Conservation (phyloP, 202 grass and related monocot genomes). For the Musa balbisiana region DNA sequence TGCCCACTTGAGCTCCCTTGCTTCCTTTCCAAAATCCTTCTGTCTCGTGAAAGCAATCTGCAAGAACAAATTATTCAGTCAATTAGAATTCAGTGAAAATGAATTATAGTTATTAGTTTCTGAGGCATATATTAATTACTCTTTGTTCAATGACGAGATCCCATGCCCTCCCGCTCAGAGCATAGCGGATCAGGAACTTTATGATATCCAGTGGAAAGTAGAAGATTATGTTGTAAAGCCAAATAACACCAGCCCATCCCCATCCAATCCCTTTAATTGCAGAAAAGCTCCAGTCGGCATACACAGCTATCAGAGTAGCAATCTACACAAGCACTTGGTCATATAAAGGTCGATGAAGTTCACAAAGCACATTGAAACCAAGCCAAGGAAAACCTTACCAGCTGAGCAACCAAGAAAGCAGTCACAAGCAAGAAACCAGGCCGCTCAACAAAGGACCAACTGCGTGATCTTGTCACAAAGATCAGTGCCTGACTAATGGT, state of each 20-base stretch:
- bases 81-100: background rate
- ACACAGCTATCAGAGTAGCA: constrained; percentile 72
- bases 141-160: constrained; percentile 79
- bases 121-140: constrained; percentile 30
- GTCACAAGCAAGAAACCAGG: constrained; percentile 64
- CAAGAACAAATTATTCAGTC: constrained; percentile 6
- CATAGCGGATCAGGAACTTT: constrained; percentile 72
- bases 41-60: constrained; percentile 78
- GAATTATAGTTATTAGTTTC: background rate
- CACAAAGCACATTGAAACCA: background rate
- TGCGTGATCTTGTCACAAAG: constrained; percentile 80
- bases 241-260: constrained; percentile 87
- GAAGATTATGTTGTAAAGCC: constrained; percentile 77
- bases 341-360: background rate
- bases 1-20: constrained; percentile 76
- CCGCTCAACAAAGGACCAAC: constrained; percentile 88
- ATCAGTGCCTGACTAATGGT: constrained; percentile 86
- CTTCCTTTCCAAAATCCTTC: constrained; percentile 75
- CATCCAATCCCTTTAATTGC: constrained; percentile 84
- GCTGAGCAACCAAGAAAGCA: constrained; percentile 80
- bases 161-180: constrained; percentile 69
- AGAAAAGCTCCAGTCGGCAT: constrained; percentile 60
- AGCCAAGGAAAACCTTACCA: constrained; percentile 29
- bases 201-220: constrained; percentile 82
- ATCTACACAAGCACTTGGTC: constrained; percentile 30